Base-by-base conservation (phyloP, 257 asterid species). In the Parsonsia alboflavescens region DNA sequence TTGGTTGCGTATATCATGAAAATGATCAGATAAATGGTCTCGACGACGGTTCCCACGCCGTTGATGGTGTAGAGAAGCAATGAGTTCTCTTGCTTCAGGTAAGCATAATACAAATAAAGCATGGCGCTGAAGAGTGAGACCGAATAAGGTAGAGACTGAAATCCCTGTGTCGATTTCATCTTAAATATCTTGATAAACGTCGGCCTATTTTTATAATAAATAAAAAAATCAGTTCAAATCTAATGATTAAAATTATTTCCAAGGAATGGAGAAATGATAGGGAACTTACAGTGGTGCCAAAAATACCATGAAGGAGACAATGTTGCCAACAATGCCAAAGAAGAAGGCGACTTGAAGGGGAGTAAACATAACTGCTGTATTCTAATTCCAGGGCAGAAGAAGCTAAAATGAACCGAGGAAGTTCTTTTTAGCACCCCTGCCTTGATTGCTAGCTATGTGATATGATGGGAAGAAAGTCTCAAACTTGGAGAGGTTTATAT, bases 291-390 rank as follows among this genome's bases (percentile, higher is more conserved):
- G 21, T 4, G 98, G 98, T 10, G 98, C 85, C 86, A 93, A 68
- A 86, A 77, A 93, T 76, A 93, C 98, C 93, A 90, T 73, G 87
- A 90, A 90, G 76, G 97, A 90, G 77, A 90, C 92, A 1, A 84
- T 72, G 74, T 90, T 92, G 79, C 97, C 97, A 84, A 91, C 93
- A 88, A 91, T 74, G 84, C 97, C 97, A 72, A 86, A 86, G 73
- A 62, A 82, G 74, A 3, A 19, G 77, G 91, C 94, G 53, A 86
- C 12, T 3, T 78, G 74, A 73, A 56, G 10, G 41, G 76, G 10
- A 10, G 76, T 12, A 66, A 81, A 42, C 21, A 64, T 11, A 21
- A n/a, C n/a, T n/a, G 86, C 82, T 96, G 39, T 33, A 33, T 33
- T 33, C 3, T 33, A 89, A 89, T 80, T 86, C 81, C 85, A 44